These are phyloP conservation scores for Colletotrichum higginsianum DNA, from an alignment of 2,329 filamentous ascomycete species.

Conservation along the genomic window DNA sequence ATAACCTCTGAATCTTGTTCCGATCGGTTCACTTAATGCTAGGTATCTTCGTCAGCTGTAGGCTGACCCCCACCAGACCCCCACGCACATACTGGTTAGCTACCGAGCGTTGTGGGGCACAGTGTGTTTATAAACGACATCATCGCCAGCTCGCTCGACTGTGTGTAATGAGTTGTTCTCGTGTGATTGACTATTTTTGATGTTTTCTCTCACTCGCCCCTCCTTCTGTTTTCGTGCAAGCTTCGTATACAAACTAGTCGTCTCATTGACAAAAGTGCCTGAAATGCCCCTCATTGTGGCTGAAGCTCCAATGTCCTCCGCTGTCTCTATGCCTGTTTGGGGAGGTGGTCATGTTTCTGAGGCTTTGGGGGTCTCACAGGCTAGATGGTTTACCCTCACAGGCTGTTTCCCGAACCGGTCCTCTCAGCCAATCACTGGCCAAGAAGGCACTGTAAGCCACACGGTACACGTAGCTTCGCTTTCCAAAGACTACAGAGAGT, in stretches of 20 bases:
- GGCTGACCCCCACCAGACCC: neutral
- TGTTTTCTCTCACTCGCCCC: constrained; percentile 13
- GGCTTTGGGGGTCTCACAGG: neutral
- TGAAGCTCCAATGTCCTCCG: constrained; percentile 29
- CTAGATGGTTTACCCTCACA: neutral
- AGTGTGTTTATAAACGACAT: neutral
- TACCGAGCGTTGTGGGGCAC: neutral
- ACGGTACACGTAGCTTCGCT: neutral
- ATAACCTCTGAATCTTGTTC: no score
- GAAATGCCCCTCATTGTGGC: constrained; percentile 36
- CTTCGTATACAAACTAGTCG: constrained; percentile 26
- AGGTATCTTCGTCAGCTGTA: no score
- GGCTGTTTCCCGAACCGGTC: neutral
- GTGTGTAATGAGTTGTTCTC: neutral
- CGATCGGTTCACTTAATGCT: no score
- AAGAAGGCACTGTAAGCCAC: neutral
- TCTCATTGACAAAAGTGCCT: constrained; percentile 31
- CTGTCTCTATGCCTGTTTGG: constrained; percentile 12
- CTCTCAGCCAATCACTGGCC: neutral
- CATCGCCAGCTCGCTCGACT: neutral
- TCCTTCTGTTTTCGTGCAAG: constrained; percentile 31
- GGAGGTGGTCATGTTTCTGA: constrained; percentile 9
- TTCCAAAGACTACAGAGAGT: neutral
- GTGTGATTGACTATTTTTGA: constrained; percentile 4
- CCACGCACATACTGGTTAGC: neutral